Evolutionary conservation across 768 basidiomycete species (phyloP).

Genomic region (Xerocomellus chrysenteron): DNA sequence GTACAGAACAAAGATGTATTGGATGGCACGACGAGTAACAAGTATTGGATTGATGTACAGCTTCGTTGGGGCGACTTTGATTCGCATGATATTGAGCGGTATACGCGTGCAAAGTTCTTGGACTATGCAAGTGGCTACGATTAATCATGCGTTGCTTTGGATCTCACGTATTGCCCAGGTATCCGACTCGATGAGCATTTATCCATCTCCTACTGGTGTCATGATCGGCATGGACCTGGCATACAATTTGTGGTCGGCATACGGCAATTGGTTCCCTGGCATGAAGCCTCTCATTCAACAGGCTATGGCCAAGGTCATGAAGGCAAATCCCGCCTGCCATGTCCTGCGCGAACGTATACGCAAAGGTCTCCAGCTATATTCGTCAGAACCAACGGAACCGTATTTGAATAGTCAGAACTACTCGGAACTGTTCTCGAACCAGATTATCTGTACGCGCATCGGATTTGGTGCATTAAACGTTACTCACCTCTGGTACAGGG

Average conservation of each 20-base stretch:
- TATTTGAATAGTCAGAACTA: constrained; percentile 99
- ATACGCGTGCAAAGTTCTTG: constrained; percentile 98
- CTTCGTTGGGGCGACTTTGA: constrained; percentile 98
- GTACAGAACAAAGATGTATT: constrained; percentile 85
- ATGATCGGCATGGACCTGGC: constrained; percentile 99
- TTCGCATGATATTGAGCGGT: constrained; percentile 97
- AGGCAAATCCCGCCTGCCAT: constrained; percentile 97
- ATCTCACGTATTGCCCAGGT: constrained; percentile 45
- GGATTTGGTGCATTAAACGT: neutral
- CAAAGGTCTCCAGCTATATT: constrained; percentile 97
- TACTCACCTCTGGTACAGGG: constrained; percentile 48
- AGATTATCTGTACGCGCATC: constrained; percentile 79
- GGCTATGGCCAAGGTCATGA: constrained; percentile 99
- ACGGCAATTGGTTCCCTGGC: constrained; percentile 99
- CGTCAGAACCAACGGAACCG: constrained; percentile 98
- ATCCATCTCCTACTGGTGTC: constrained; percentile 97
- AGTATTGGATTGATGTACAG: constrained; percentile 98
- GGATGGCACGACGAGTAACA: constrained; percentile 97
- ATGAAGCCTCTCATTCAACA: constrained; percentile 97
- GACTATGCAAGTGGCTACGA: constrained; percentile 69
- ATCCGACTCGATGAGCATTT: constrained; percentile 97
- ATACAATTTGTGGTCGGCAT: constrained; percentile 98
- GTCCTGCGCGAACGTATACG: constrained; percentile 98
- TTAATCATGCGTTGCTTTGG: neutral
- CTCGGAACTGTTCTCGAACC: constrained; percentile 95